A percentile compares a stretch with the other conserved stretches of the same genome.
phyloP scores from a whole-genome alignment of 345 rosid species.

The Hevea brasiliensis region DNA sequence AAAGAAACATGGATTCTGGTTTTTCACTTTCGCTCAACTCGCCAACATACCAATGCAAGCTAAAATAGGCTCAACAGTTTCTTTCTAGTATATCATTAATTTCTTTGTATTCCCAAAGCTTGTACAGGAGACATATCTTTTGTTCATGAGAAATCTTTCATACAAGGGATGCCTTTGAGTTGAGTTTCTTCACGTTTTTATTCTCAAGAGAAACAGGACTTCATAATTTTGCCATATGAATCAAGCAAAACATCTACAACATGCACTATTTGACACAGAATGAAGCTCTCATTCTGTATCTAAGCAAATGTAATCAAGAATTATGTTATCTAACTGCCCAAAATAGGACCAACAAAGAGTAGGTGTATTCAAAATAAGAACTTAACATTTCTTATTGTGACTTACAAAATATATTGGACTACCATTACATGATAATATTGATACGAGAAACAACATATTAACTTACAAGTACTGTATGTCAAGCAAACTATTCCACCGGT shows the following conservation, averaged over 20 bases:
- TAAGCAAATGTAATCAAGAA: background rate
- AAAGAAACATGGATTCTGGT: background rate
- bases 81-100: too few relatives aligned
- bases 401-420: background rate
- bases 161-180: too few relatives aligned
- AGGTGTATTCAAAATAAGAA: background rate
- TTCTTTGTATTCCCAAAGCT: too few relatives aligned
- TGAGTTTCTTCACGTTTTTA: too few relatives aligned
- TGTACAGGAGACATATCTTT: too few relatives aligned
- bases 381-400: background rate
- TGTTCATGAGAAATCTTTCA: too few relatives aligned
- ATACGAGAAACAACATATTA: background rate
- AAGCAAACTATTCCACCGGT: constrained; percentile 25
- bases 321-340: background rate
- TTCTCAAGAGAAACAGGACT: too few relatives aligned
- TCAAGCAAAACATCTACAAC: background rate
- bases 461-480: constrained; percentile 14
- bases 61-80: too few relatives aligned
- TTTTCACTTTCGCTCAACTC: background rate
- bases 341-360: too few relatives aligned
- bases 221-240: too few relatives aligned
- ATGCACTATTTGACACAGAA: background rate
- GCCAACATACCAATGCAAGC: background rate
- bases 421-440: background rate
- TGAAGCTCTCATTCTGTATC: background rate